Evolutionary conservation across 257 asterid species (phyloP).

Genomic region (Fraxinus anomala): DNA sequence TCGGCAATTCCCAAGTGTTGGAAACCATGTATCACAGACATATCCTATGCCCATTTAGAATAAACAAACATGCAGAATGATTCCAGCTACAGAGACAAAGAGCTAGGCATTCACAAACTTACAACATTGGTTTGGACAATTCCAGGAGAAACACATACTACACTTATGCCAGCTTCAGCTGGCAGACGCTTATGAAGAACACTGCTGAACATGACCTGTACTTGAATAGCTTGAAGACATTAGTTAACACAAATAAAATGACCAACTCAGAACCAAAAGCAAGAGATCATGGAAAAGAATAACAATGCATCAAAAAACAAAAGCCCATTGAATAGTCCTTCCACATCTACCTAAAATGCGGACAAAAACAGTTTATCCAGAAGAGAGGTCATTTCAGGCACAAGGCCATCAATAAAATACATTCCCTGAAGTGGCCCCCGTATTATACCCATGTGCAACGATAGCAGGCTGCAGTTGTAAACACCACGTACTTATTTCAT

Average conservation of each 20-base stretch:
- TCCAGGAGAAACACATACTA: conserved; percentile 89
- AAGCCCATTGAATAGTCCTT: neutral
- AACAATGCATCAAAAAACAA: neutral
- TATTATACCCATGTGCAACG: neutral
- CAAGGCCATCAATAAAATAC: neutral
- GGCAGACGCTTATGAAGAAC: conserved; percentile 87
- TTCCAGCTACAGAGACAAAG: conserved; percentile 8
- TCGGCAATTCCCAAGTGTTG: neutral
- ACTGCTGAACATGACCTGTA: conserved; percentile 95
- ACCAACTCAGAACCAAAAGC: neutral
- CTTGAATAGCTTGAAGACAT: conserved; percentile 26
- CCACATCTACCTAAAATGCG: neutral
- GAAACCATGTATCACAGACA: conserved; percentile 5
- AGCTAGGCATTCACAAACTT: conserved; percentile 38
- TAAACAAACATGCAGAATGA: neutral
- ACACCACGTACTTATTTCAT: neutral
- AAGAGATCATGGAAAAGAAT: conserved; percentile 2
- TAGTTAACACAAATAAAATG: conserved; percentile 10
- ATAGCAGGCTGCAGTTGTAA: neutral
- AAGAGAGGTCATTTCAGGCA: neutral
- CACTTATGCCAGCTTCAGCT: conserved; percentile 82
- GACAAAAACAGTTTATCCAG: neutral
- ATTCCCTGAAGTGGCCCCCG: neutral
- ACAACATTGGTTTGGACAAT: conserved; percentile 95
- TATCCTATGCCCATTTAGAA: neutral